phyloP scores from a whole-genome alignment of 2,329 filamentous ascomycete genomes.

The Colletotrichum eleusines region DNA sequence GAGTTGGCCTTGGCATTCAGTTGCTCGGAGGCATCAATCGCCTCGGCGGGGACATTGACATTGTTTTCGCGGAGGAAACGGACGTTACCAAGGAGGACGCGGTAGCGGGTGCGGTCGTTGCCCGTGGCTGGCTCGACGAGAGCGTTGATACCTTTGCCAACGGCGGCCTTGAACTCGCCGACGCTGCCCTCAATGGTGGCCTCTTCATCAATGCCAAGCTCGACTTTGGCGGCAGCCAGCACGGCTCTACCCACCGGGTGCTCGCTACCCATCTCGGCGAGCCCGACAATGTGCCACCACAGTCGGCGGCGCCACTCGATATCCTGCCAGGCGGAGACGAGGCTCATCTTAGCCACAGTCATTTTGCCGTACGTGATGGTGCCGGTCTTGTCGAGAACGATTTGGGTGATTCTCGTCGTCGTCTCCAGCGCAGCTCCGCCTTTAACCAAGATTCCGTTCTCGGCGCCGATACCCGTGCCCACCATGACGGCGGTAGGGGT shows the following conservation, averaged over 20 bases:
- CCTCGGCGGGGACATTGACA: slow-evolving; percentile 73
- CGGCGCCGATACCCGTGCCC: slow-evolving; percentile 94
- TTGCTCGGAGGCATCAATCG: slow-evolving; percentile 72
- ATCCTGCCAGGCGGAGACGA: slow-evolving; percentile 76
- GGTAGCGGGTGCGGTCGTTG: slow-evolving; percentile 78
- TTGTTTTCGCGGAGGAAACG: slow-evolving; percentile 79
- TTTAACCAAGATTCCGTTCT: slow-evolving; percentile 98
- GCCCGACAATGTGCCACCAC: slow-evolving; percentile 96
- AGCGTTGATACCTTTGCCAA: slow-evolving; percentile 88
- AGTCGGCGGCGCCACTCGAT: slow-evolving; percentile 77
- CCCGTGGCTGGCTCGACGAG: slow-evolving; percentile 80
- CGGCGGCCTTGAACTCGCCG: slow-evolving; percentile 84
- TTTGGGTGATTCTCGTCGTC: slow-evolving; percentile 88
- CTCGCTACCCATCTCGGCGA: slow-evolving; percentile 96
- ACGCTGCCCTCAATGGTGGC: slow-evolving; percentile 84
- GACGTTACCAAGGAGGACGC: slow-evolving; percentile 86
- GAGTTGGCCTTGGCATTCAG: slow-evolving; percentile 62
- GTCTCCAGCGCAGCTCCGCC: slow-evolving; percentile 92
- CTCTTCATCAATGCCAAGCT: slow-evolving; percentile 79
- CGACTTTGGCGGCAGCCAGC: slow-evolving; percentile 77
- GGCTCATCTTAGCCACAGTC: slow-evolving; percentile 81
- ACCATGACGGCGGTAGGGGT: slow-evolving; percentile 99
- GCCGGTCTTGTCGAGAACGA: slow-evolving; percentile 96
- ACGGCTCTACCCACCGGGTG: slow-evolving; percentile 96
- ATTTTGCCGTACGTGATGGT: slow-evolving; percentile 96